Evolutionary conservation across 2,329 filamentous ascomycete genomes (phyloP).

Genomic region (Cucurbitaria berberidis): DNA sequence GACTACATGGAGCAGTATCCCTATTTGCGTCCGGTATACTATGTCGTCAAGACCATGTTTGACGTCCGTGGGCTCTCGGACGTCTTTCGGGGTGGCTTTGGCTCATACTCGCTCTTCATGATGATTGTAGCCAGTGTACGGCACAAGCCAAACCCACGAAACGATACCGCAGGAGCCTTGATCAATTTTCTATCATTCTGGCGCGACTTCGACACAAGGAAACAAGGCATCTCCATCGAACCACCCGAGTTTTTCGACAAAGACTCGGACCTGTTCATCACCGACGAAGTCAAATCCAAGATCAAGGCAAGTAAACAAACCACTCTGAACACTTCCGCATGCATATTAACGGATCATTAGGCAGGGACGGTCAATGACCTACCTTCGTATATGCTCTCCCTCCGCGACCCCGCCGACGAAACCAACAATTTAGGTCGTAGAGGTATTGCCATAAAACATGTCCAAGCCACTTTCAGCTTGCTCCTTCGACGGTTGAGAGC

Average conservation of each 20-base stretch:
- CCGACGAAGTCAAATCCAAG: constrained; percentile 15
- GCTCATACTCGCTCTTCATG: constrained; percentile 62
- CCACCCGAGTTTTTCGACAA: constrained; percentile 55
- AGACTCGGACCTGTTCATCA: constrained; percentile 23
- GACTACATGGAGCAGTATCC: constrained; percentile 59
- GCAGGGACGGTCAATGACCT: constrained; percentile 16
- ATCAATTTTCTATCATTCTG: constrained; percentile 60
- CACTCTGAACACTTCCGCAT: background rate
- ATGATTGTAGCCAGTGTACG: constrained; percentile 63
- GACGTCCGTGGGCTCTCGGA: constrained; percentile 58
- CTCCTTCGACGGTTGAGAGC: constrained; percentile 19
- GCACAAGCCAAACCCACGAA: constrained; percentile 45
- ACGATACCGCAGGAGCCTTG: constrained; percentile 52
- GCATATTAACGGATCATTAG: constrained; percentile 21
- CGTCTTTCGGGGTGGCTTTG: constrained; percentile 57
- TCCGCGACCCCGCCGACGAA: constrained; percentile 66
- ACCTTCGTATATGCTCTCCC: constrained; percentile 52
- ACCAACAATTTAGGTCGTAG: constrained; percentile 63
- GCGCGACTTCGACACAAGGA: constrained; percentile 53
- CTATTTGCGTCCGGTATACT: constrained; percentile 57
- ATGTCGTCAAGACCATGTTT: constrained; percentile 58
- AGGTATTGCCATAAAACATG: constrained; percentile 56
- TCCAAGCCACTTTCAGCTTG: constrained; percentile 53
- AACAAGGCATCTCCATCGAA: constrained; percentile 57
- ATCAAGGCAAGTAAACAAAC: constrained; percentile 21